Conservation (phyloP, 106 monocot species). For the Platanthera guangdongensis region DNA sequence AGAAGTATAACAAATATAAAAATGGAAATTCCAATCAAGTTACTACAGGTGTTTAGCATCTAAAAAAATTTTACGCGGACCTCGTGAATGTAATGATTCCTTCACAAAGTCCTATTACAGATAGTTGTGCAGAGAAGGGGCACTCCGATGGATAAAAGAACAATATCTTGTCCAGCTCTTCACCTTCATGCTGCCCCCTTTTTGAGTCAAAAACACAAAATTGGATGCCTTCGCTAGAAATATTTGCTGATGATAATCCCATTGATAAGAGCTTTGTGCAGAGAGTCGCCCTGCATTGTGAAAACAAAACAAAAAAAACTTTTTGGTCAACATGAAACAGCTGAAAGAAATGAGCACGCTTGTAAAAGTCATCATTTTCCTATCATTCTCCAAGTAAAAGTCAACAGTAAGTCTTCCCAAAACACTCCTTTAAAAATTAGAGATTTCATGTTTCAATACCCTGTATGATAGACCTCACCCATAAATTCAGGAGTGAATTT, state of each 20-base stretch:
- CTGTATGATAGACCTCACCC: background rate
- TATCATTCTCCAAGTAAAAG: background rate
- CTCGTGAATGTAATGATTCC: slow-evolving; percentile 96
- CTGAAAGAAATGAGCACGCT: background rate
- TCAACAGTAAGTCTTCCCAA: background rate
- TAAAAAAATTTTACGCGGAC: slow-evolving; percentile 18
- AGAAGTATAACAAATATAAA: background rate
- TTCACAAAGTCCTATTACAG: slow-evolving; percentile 84
- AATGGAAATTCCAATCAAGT: background rate
- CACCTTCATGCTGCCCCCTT: slow-evolving; percentile 91
- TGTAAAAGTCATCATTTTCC: background rate
- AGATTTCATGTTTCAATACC: background rate
- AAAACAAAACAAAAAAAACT: background rate
- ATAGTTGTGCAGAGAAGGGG: slow-evolving; percentile 60
- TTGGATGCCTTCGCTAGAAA: slow-evolving; percentile 38
- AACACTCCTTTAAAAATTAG: background rate
- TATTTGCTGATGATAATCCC: slow-evolving; percentile 56
- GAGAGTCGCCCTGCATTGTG: background rate
- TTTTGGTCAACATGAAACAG: background rate
- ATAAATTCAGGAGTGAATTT: background rate
- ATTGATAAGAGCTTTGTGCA: slow-evolving; percentile 11
- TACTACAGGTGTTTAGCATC: background rate
- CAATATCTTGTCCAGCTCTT: slow-evolving; percentile 94
- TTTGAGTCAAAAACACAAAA: slow-evolving; percentile 82
- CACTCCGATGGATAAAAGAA: slow-evolving; percentile 75